Base-by-base conservation (phyloP, 2,329 filamentous ascomycete species). In the Aspergillus oerlinghausenensis region DNA sequence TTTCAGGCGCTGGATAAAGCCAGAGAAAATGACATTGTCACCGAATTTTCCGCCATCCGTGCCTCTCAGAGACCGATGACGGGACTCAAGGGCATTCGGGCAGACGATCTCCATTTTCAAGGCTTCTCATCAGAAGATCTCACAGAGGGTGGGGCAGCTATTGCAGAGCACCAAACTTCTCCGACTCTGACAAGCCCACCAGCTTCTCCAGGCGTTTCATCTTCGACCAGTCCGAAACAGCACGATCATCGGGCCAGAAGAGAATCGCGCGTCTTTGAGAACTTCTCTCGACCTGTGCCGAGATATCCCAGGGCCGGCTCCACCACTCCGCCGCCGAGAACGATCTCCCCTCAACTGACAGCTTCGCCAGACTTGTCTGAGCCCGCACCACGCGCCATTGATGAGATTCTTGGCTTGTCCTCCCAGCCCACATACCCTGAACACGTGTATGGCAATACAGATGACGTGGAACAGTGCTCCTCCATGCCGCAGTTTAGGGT, bases 281-380 rank as follows among this genome's bases (percentile, higher is more conserved):
- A 82, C 63, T 84, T 84, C 64, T 83, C 81, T 26, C 78, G 79
- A n/a, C 80, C 80, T 3, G 77, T 75, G 25, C 69, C 79, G 3
- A 75, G 72, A 58, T 66, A 72, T 58, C 71, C 74, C 32, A 71
- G 71, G 28, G 69, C 73, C 32, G 72, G 75, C 23, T 73, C 73
- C 7, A 71, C 73, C 32, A 68, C 73, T 51, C 70, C 76, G 28
- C 73, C 76, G 19, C 73, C 73, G 49, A 68, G 75, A 52, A 58
- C 57, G 45, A 63, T 65, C 4, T 76, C 72, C n/a, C 77, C 73
- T 32, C 70, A 59, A 55, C 59, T 66, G 43, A 62, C 66, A 23
- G 63, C 66, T 6, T 64, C 67, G 8, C 63, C 67, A 5, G 69
- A 71, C 45, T 61, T 68, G 17, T 60, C 63, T 14, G 73, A 76